phyloP scores from a whole-genome alignment of 352 stramenopile genomes.

The Globisporangium lucens region DNA sequence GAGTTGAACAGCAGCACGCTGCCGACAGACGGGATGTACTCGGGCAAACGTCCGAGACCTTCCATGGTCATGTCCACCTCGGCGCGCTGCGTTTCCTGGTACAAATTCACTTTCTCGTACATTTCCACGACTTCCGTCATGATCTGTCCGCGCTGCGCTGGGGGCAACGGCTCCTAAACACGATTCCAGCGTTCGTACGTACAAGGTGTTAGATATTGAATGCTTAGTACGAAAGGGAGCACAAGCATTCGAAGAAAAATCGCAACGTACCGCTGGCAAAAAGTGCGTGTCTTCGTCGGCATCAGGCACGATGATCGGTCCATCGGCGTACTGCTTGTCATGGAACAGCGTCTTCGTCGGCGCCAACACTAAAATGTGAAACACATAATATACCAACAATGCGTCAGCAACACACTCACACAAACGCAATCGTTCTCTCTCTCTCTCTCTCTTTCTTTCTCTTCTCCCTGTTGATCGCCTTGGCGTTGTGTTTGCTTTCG shows the following conservation, averaged over 20 bases:
- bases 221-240: too few relatives aligned
- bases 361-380: conserved; percentile 30
- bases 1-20: conserved; percentile 88
- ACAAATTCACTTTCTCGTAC: conserved; percentile 83
- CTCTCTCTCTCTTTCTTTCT: not conserved
- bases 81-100: conserved; percentile 60
- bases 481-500: too few relatives aligned
- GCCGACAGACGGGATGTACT: conserved; percentile 80
- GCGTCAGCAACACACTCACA: not conserved
- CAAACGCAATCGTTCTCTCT: not conserved
- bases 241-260: not conserved
- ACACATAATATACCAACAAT: not conserved
- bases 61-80: conserved; percentile 80
- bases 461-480: not conserved
- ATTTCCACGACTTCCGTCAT: conserved; percentile 83
- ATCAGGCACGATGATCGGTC: conserved; percentile 62
- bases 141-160: conserved; percentile 66
- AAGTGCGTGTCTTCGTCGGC: conserved; percentile 81
- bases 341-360: conserved; percentile 76
- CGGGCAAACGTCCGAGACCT: conserved; percentile 68
- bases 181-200: not conserved
- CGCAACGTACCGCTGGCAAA: conserved; percentile 45
- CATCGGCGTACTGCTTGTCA: conserved; percentile 82
- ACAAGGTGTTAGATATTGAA: not conserved
- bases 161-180: conserved; percentile 55